Evolutionary conservation across 345 rosid genomes (phyloP), one percentile per base, ranked within the genome.

Genomic region (Eucalyptus camaldulensis): DNA sequence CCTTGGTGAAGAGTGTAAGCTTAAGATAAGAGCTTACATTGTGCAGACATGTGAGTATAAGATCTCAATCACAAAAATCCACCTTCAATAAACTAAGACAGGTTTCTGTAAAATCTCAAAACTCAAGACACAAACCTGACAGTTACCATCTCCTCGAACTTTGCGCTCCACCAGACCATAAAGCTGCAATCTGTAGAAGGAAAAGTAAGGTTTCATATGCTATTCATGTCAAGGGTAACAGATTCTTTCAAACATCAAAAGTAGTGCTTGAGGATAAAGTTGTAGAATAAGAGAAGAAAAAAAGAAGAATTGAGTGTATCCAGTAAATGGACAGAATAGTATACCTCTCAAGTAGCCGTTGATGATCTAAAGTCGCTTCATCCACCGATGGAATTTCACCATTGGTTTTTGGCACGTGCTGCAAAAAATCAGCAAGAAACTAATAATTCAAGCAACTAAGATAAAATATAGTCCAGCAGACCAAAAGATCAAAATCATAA

Each of bases 121-220:
- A 76, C 85, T 22, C 47, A 40, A 76, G 49, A 86, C 14, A 43
- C 90, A 81, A 86, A 95, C 95, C 96, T 96, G 96, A 91, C 97
- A 95, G 87, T 95, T 95, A 53, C 96, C 96, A 91, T 95, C 97
- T 49, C 95, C 97, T 92, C 91, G 90, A 92, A 94, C 94, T 94
- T 94, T 96, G 83, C 88, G 91, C 93, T 95, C 98, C 31, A 96
- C 94, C 87, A 96, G 88, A 89, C 94, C 94, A 92, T 94, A 96
- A 50, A 96, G 92, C 92, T 93, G 94, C 90, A 96, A 91, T 90
- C 97, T 95, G 86, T 86, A 88, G 47, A 69, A 58, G 72, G 83
- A 49, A 86, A 67, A 76, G 27, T 76, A 47, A 40, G 47, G 85
- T 47, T 76, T 76, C 85, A 37, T 40, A 40, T 40, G 85, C 29